phyloP scores from a whole-genome alignment of 805 yeast genomes.

The Suhomyces emberorum region DNA sequence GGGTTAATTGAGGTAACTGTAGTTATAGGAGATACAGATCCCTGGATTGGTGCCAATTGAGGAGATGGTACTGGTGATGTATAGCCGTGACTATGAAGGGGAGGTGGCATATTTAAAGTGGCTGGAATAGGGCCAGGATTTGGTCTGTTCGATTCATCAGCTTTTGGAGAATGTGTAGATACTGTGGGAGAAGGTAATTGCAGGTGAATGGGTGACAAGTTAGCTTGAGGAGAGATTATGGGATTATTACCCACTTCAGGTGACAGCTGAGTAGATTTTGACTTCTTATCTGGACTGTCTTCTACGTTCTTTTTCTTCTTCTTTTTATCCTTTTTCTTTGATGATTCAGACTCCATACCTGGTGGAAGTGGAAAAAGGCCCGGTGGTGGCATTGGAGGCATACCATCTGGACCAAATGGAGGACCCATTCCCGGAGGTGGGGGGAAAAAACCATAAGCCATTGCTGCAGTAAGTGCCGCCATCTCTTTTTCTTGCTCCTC shows the following conservation, averaged over 20 bases:
- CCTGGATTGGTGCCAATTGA: too few relatives aligned
- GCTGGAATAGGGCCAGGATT: slow-evolving; percentile 1
- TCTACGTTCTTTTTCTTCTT: slow-evolving; percentile 11
- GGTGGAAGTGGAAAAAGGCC: slow-evolving; percentile 11
- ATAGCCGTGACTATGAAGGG: background rate
- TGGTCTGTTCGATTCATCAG: background rate
- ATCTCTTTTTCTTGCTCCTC: slow-evolving; percentile 7
- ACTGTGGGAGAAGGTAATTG: slow-evolving; percentile 5
- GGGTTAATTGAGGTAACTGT: too few relatives aligned
- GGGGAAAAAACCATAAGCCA: slow-evolving; percentile 6
- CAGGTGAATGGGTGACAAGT: background rate
- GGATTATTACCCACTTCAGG: background rate
- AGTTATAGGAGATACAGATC: too few relatives aligned
- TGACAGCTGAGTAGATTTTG: background rate
- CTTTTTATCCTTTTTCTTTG: slow-evolving; percentile 10
- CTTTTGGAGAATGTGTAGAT: background rate
- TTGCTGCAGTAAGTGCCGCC: slow-evolving; percentile 12
- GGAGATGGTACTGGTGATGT: too few relatives aligned
- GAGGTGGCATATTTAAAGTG: slow-evolving; percentile 1
- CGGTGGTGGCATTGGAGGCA: slow-evolving; percentile 10
- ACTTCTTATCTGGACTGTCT: background rate
- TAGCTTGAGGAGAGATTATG: background rate
- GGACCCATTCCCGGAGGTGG: slow-evolving; percentile 9
- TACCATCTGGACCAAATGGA: slow-evolving; percentile 10
- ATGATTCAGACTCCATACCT: slow-evolving; percentile 9